Conservation (phyloP, 805 yeast species). For the Geotrichum ghanense region DNA sequence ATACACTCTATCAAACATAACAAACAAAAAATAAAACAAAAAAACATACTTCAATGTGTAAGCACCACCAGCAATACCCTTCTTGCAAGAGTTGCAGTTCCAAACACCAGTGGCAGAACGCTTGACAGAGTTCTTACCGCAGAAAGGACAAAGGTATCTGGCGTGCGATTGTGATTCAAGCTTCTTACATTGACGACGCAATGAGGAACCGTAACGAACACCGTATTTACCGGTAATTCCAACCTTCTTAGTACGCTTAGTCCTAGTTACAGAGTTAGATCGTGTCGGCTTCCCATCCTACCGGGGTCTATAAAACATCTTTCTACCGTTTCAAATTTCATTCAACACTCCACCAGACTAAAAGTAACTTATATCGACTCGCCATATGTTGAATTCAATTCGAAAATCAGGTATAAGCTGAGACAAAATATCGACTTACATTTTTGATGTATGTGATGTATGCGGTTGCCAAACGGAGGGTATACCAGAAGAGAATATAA, state of each 20-base stretch:
- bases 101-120: slow-evolving; percentile 99
- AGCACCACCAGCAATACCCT: slow-evolving; percentile 99
- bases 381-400: no score
- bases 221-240: slow-evolving; percentile 99
- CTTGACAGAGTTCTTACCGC: slow-evolving; percentile 97
- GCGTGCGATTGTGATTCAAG: slow-evolving; percentile 98
- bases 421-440: no score
- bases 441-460: not conserved
- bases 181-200: slow-evolving; percentile 99
- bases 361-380: no score
- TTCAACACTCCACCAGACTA: no score
- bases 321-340: no score
- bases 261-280: slow-evolving; percentile 39
- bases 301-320: not conserved
- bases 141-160: slow-evolving; percentile 98
- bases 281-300: not conserved
- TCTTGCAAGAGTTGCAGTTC: slow-evolving; percentile 89
- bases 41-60: slow-evolving; percentile 66
- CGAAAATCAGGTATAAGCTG: no score
- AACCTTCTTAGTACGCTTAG: slow-evolving; percentile 99
- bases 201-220: slow-evolving; percentile 99
- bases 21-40: no score
- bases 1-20: no score
- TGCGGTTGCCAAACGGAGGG: slow-evolving; percentile 1
- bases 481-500: not conserved